Conservation (phyloP, 805 yeast species). For the Sugiyamaella chiloensis region DNA sequence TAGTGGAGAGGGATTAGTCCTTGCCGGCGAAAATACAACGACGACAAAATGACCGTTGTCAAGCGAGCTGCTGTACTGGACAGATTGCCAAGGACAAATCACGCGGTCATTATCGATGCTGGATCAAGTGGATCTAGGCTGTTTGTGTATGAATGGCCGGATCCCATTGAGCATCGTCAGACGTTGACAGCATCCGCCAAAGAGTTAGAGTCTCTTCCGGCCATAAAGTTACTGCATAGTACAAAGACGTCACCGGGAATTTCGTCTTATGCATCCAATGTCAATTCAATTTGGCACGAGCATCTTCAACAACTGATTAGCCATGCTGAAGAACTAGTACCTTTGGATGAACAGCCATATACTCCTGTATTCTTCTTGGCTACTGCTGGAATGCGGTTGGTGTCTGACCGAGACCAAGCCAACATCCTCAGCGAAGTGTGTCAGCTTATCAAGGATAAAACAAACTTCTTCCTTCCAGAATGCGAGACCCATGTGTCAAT, state of each 20-base stretch:
- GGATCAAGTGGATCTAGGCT: conserved; percentile 94
- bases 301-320: conserved; percentile 66
- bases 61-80: too few relatives aligned
- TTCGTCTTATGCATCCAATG: conserved; percentile 57
- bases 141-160: conserved; percentile 79
- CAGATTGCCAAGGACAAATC: too few relatives aligned
- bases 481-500: conserved; percentile 75
- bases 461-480: conserved; percentile 52
- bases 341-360: conserved; percentile 50
- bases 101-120: conserved; percentile 86
- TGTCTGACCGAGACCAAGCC: conserved; percentile 52
- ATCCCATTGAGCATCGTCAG: conserved; percentile 36
- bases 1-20: too few relatives aligned
- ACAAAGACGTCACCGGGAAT: conserved; percentile 79
- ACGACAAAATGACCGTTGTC: too few relatives aligned
- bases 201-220: conserved; percentile 60
- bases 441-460: conserved; percentile 46
- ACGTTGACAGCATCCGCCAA: conserved; percentile 31
- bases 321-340: conserved; percentile 70
- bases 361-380: conserved; percentile 92
- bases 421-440: conserved; percentile 62
- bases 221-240: conserved; percentile 56
- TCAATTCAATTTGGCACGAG: conserved; percentile 58
- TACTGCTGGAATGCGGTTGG: conserved; percentile 93
- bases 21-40: too few relatives aligned